phyloP scores from a whole-genome alignment of 73 alveolate species.

The Breviolum minutum region DNA sequence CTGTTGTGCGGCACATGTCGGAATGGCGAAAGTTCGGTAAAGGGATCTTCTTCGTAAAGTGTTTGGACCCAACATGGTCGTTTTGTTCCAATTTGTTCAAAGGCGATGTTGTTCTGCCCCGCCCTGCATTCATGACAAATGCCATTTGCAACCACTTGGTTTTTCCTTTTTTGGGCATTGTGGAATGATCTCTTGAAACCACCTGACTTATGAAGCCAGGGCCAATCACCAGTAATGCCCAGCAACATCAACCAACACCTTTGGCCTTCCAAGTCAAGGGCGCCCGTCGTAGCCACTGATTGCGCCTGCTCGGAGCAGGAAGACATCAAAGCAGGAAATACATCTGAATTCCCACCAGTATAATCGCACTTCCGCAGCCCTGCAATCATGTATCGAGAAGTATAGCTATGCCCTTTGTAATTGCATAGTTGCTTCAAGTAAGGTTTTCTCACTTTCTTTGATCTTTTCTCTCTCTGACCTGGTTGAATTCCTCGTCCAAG shows the following conservation, averaged over 20 bases:
- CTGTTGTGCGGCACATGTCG: neutral
- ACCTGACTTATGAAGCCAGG: neutral
- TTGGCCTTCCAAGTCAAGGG: neutral
- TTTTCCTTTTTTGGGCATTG: neutral
- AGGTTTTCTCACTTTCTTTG: neutral
- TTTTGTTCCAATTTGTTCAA: neutral
- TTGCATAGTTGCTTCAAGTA: neutral
- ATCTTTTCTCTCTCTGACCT: neutral
- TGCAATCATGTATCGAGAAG: neutral
- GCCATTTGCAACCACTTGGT: neutral
- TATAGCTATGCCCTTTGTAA: constrained; percentile 13
- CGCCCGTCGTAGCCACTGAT: neutral
- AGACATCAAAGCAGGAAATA: neutral
- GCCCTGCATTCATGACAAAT: neutral
- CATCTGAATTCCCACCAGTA: neutral
- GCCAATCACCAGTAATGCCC: constrained; percentile 19
- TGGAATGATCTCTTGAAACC: neutral
- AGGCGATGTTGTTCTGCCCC: neutral
- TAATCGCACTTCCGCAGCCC: neutral
- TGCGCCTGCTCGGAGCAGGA: neutral
- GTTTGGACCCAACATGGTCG: neutral
- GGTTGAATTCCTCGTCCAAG: neutral
- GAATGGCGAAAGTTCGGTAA: neutral
- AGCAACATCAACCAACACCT: neutral
- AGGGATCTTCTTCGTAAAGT: neutral